A percentile compares a stretch with the other conserved stretches of the same genome.
phyloP scores from a whole-genome alignment of 129 eudicot species.

The Tagetes erecta region DNA sequence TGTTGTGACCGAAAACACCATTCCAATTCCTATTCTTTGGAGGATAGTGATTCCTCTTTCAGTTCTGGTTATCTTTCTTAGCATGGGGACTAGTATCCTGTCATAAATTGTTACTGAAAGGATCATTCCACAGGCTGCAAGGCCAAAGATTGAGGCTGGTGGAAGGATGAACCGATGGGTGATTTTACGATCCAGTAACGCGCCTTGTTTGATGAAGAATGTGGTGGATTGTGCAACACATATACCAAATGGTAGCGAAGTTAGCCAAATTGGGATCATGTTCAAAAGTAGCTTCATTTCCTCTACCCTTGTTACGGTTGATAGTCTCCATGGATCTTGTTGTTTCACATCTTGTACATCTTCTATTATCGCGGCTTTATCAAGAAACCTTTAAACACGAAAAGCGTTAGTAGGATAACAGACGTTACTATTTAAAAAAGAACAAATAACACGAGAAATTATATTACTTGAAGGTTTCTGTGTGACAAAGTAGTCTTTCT shows the following conservation, averaged over 20 bases:
- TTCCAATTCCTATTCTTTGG: conserved; percentile 78
- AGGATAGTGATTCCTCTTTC: conserved; percentile 76
- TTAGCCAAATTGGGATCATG: conserved; percentile 80
- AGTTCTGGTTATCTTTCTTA: conserved; percentile 51
- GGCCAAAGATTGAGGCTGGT: conserved; percentile 61
- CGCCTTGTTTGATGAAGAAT: conserved; percentile 82
- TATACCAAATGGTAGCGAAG: conserved; percentile 63
- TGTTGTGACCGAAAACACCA: conserved; percentile 47
- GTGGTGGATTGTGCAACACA: conserved; percentile 69
- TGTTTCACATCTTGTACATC: conserved; percentile 31
- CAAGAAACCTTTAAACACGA: conserved; percentile 54
- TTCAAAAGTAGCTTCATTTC: conserved; percentile 67
- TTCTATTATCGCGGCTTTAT: conserved; percentile 65
- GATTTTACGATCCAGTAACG: conserved; percentile 47
- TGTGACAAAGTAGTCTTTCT: conserved; percentile 62
- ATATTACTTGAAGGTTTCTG: conserved; percentile 65
- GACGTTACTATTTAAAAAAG: too few relatives aligned
- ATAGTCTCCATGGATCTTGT: conserved; percentile 66
- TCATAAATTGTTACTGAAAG: conserved; percentile 52
- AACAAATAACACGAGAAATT: neutral
- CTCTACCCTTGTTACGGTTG: conserved; percentile 78
- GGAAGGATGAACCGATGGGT: conserved; percentile 55
- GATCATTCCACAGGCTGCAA: conserved; percentile 68
- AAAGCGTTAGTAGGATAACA: neutral
- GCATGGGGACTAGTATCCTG: conserved; percentile 54